Percentiles rank a stretch among this genome's conserved stretches.
Evolutionary conservation across 164 flowering plant genomes (phyloP).

Genomic region (Stephania yunnanensis): DNA sequence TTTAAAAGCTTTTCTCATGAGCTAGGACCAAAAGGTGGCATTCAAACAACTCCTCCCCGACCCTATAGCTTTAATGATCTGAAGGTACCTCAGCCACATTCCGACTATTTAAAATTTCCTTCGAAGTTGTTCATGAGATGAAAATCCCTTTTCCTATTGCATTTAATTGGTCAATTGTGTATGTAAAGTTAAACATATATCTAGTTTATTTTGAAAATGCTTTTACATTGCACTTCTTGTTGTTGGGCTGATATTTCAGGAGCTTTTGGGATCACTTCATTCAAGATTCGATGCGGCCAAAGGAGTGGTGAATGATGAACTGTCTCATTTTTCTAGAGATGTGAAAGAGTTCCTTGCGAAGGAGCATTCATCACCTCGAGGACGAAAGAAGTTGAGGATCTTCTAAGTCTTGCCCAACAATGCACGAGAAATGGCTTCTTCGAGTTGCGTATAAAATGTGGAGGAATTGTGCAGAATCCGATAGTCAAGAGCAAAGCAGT

Average conservation of each 20-base stretch:
- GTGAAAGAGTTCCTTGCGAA: slow-evolving; percentile 35
- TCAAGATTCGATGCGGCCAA: too few relatives aligned
- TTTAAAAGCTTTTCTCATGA: too few relatives aligned
- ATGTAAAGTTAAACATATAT: too few relatives aligned
- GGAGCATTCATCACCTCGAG: slow-evolving; percentile 28
- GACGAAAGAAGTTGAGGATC: slow-evolving; percentile 30
- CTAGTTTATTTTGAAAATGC: too few relatives aligned
- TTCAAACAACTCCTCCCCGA: too few relatives aligned
- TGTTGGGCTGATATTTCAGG: too few relatives aligned
- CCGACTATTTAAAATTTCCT: neutral
- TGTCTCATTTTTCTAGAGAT: slow-evolving; percentile 43
- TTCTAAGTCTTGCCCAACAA: too few relatives aligned
- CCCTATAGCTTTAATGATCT: slow-evolving; percentile 63
- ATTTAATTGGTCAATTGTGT: too few relatives aligned
- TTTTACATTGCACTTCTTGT: too few relatives aligned
- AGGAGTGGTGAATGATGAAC: slow-evolving; percentile 45
- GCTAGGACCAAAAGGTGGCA: too few relatives aligned
- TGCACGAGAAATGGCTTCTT: slow-evolving; percentile 46
- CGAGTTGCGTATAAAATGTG: slow-evolving; percentile 58
- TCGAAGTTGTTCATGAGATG: neutral
- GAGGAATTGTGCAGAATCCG: slow-evolving; percentile 56
- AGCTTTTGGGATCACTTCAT: too few relatives aligned
- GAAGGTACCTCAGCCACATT: slow-evolving; percentile 35
- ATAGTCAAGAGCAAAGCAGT: slow-evolving; percentile 47
- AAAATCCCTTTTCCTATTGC: too few relatives aligned